A percentile compares a stretch with the other conserved stretches of the same genome.
Conservation (phyloP, 2,329 filamentous ascomycete genomes). For the Xylaria sp. region DNA sequence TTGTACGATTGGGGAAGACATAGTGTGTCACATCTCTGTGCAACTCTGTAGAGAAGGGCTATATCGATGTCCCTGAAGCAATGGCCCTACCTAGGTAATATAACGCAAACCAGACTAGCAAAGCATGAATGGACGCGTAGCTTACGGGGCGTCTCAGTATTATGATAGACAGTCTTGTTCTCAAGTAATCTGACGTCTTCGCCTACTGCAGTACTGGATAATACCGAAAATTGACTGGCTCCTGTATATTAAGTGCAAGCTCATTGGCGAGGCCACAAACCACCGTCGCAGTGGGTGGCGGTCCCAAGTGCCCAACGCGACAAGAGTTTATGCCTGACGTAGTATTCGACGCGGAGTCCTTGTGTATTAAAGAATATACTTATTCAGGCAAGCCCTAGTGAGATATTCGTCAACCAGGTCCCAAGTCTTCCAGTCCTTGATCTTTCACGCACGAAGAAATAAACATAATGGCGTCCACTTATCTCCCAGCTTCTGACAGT, state of each 20-base stretch:
- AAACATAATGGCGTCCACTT: conserved; percentile 9
- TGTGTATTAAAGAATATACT: conserved; percentile 14
- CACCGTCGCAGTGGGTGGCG: not conserved
- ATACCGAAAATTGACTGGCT: conserved; percentile 17
- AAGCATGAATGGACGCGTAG: not conserved
- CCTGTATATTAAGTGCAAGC: conserved; percentile 23
- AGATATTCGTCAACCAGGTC: not conserved
- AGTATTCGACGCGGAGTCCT: conserved; percentile 8
- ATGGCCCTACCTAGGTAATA: not conserved
- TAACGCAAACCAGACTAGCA: not conserved
- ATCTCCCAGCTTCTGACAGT: not conserved
- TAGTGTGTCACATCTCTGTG: too few species aligned
- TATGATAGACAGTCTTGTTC: not conserved
- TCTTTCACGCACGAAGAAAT: not conserved
- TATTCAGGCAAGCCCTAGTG: not conserved
- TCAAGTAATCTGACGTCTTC: not conserved
- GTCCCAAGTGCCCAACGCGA: conserved; percentile 22
- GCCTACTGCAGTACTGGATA: not conserved
- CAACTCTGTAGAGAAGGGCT: not conserved
- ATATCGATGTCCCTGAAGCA: not conserved
- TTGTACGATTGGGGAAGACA: not conserved
- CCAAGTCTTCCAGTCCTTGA: not conserved
- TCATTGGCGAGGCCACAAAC: conserved; percentile 23
- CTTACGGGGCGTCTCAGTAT: not conserved
- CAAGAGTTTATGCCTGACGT: conserved; percentile 21